Base-by-base conservation (phyloP, 116 monocot species). In the Papilionanthe hybrid region DNA sequence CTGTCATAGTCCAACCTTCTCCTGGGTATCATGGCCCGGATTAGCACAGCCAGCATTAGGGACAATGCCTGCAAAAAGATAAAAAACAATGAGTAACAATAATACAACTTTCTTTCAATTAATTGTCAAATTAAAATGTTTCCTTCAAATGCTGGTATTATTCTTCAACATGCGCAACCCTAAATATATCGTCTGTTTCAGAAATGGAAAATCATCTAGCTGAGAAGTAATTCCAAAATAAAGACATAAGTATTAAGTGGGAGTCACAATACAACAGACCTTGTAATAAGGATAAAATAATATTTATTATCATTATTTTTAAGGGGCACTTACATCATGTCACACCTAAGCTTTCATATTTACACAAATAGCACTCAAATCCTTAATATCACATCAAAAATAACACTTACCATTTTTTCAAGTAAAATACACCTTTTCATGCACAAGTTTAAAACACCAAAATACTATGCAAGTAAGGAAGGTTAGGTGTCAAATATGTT, bases 1-100 rank as follows among this genome's bases (percentile, higher is more conserved):
- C 93, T 96, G 67, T 96, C 93, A 72, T 81, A 90, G 67, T 88
- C 87, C 12, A 75, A 50, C 20, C 82, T 83, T 56, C 77, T 83
- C 12, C 30, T 69, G 45, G 91, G 81, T 79, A 88, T 45, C 86
- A 90, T 86, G 44, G 81, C 78, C 53, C 90, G 86, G 53, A 96
- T 56, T 74, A 88, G 45, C 75, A 91, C 48, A 72, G 96, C 87
- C 28, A 96, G 77, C 8, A 96, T 72, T 76, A 96, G 88, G 43
- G 93, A 90, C 3, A 96, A 66, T 57, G 83, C 90, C 96, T 96
- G 75, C 37, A 84, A 6, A 66, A 1, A 65, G 22, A 80, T 50
- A 45, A 42, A 29, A 42, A 37, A 45, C 32, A 32, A 37, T 5
- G 8, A 30, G 37, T 69, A 69, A 37, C 37, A 18, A 69, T 30